These are phyloP conservation scores for Nephromyces sp. DNA, from an alignment of 169 alveolate species.

Conservation along the genomic window DNA sequence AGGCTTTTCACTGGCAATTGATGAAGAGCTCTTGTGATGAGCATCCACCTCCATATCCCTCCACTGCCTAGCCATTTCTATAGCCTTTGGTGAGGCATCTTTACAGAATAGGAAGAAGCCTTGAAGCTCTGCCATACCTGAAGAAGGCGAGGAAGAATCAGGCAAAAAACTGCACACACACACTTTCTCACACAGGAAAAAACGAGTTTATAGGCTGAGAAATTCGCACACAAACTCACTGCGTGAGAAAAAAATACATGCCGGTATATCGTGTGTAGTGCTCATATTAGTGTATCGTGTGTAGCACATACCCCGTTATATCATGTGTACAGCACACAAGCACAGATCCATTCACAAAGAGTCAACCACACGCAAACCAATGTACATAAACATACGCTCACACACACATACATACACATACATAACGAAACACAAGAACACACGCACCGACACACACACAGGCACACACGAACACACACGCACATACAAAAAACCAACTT, in stretches of 20 bases:
- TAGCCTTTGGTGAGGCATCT: conserved; percentile 41
- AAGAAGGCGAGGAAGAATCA: neutral
- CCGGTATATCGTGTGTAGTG: too few relatives aligned
- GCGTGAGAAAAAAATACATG: neutral
- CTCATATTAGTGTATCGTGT: too few relatives aligned
- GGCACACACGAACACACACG: neutral
- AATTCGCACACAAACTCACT: neutral
- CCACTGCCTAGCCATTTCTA: conserved; percentile 48
- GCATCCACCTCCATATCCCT: conserved; percentile 29
- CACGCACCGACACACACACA: neutral
- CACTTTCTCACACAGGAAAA: too few relatives aligned
- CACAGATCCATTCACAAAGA: too few relatives aligned
- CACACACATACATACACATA: neutral
- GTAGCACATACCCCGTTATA: too few relatives aligned
- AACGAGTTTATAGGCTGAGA: neutral
- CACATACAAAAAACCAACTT: conserved; percentile 2
- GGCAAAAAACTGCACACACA: neutral
- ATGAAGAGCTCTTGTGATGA: too few relatives aligned
- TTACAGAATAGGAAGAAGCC: conserved; percentile 56
- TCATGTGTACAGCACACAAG: too few relatives aligned
- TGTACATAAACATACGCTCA: neutral
- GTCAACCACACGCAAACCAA: too few relatives aligned
- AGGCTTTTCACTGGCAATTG: too few relatives aligned
- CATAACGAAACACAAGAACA: neutral
- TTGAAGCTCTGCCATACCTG: conserved; percentile 65